Percentiles rank a stretch among this genome's conserved stretches.
These are phyloP conservation scores for Cucurbita ficifolia DNA, from an alignment of 306 rosid species.

Conservation along the genomic window DNA sequence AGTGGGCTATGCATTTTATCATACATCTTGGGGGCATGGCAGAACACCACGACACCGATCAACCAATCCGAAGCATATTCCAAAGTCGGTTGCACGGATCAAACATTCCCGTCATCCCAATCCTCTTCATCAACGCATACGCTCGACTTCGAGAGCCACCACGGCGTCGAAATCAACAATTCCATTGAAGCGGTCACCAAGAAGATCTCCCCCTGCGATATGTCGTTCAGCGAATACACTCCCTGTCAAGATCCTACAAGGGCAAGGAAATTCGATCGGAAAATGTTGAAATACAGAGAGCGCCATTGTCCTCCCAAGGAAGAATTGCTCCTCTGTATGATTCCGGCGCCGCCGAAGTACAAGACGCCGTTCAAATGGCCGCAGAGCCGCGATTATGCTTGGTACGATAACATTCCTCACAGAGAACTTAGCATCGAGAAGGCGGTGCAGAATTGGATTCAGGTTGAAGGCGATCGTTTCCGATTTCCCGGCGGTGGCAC, in stretches of 20 bases:
- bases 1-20: slow-evolving; percentile 62
- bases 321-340: slow-evolving; percentile 48
- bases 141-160: slow-evolving; percentile 71
- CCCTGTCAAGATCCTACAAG: slow-evolving; percentile 72
- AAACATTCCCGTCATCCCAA: neutral
- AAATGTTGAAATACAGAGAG: slow-evolving; percentile 82
- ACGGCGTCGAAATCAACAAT: slow-evolving; percentile 31
- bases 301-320: slow-evolving; percentile 79
- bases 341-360: slow-evolving; percentile 87
- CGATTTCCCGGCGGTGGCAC: slow-evolving; percentile 98
- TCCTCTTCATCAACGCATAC: neutral
- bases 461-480: slow-evolving; percentile 71
- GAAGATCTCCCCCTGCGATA: slow-evolving; percentile 41
- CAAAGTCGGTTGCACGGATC: slow-evolving; percentile 36
- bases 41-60: slow-evolving; percentile 19
- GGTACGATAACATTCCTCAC: slow-evolving; percentile 92
- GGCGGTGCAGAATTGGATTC: slow-evolving; percentile 94
- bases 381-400: slow-evolving; percentile 77
- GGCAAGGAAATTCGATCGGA: slow-evolving; percentile 54
- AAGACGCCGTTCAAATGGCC: slow-evolving; percentile 95
- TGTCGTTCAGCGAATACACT: slow-evolving; percentile 60
- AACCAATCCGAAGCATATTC: slow-evolving; percentile 33
- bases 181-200: slow-evolving; percentile 19
- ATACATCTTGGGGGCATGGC: slow-evolving; percentile 73
- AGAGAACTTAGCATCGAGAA: slow-evolving; percentile 89